Percentiles rank a stretch among this genome's conserved stretches.
Evolutionary conservation across 768 basidiomycete species (phyloP).

Genomic region (Lactarius deliciosus): DNA sequence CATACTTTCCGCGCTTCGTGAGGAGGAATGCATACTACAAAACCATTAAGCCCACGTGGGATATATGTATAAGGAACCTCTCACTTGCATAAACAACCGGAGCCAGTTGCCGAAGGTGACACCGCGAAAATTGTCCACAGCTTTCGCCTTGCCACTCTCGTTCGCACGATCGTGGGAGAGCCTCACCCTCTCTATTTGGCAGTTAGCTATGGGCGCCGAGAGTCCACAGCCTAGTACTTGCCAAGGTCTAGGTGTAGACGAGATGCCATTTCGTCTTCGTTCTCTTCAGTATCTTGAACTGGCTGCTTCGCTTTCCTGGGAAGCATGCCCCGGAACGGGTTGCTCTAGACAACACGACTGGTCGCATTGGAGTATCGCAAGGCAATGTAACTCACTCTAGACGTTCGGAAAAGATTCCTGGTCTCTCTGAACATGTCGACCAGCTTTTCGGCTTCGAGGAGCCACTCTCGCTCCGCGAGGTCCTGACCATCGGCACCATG

Average conservation of each 20-base stretch:
- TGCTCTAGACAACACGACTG: slow-evolving; percentile 37
- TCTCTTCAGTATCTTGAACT: slow-evolving; percentile 47
- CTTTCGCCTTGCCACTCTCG: slow-evolving; percentile 42
- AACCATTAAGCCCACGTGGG: not conserved
- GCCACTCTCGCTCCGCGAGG: slow-evolving; percentile 68
- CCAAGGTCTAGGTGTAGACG: slow-evolving; percentile 76
- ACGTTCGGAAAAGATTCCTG: slow-evolving; percentile 74
- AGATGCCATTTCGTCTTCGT: slow-evolving; percentile 71
- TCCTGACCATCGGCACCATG: slow-evolving; percentile 42
- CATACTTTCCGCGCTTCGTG: slow-evolving; percentile 60
- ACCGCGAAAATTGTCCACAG: slow-evolving; percentile 73
- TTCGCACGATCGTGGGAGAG: slow-evolving; percentile 49
- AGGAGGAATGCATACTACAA: slow-evolving; percentile 73
- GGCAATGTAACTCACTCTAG: slow-evolving; percentile 51
- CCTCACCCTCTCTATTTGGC: slow-evolving; percentile 53
- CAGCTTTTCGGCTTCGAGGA: slow-evolving; percentile 80
- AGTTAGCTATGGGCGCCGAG: not conserved
- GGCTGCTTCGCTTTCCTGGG: slow-evolving; percentile 43
- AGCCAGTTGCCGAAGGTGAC: slow-evolving; percentile 86
- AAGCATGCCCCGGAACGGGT: slow-evolving; percentile 71
- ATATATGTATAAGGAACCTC: not conserved
- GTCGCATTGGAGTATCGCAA: not conserved
- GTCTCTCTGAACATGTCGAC: slow-evolving; percentile 91
- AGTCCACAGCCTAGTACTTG: slow-evolving; percentile 35
- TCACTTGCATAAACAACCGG: slow-evolving; percentile 79